phyloP scores from a whole-genome alignment of 1,284 basidiomycete species.

The Pyrrhoderma lamaoense region DNA sequence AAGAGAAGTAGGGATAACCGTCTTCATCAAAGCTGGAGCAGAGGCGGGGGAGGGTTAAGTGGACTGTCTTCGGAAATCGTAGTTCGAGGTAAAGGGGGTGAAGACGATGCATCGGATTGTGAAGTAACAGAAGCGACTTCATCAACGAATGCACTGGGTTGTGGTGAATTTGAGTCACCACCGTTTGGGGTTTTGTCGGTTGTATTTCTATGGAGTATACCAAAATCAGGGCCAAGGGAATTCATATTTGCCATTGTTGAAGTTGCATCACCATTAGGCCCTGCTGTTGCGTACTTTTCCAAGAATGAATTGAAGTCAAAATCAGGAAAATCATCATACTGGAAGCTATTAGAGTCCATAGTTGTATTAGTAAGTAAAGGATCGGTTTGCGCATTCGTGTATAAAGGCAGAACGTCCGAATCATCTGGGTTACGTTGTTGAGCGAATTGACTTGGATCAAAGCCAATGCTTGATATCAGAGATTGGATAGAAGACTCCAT shows the following conservation, averaged over 20 bases:
- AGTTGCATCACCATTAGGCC: too few species aligned
- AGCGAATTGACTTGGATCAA: slow-evolving; percentile 42
- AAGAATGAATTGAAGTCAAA: slow-evolving; percentile 46
- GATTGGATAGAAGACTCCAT: slow-evolving; percentile 67
- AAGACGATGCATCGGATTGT: slow-evolving; percentile 21
- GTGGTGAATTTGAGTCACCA: slow-evolving; percentile 17
- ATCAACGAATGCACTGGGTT: slow-evolving; percentile 29
- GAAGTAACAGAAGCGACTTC: slow-evolving; percentile 26
- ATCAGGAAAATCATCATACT: slow-evolving; percentile 23
- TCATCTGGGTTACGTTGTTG: slow-evolving; percentile 18
- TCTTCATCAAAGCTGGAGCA: too few species aligned
- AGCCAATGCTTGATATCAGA: slow-evolving; percentile 63
- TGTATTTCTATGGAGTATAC: too few species aligned
- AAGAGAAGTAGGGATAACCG: not conserved
- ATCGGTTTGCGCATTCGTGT: not conserved
- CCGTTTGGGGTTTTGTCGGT: too few species aligned
- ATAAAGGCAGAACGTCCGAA: not conserved
- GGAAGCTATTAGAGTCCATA: not conserved
- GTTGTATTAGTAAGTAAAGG: not conserved
- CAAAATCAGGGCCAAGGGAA: too few species aligned
- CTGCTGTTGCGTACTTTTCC: slow-evolving; percentile 25
- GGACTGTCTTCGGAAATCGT: slow-evolving; percentile 1
- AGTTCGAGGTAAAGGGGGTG: slow-evolving; percentile 11
- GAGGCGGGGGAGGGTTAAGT: too few species aligned
- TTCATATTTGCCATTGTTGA: too few species aligned